Evolutionary conservation across 1,284 basidiomycete species (phyloP).

Genomic region (Trametes hirsuta): DNA sequence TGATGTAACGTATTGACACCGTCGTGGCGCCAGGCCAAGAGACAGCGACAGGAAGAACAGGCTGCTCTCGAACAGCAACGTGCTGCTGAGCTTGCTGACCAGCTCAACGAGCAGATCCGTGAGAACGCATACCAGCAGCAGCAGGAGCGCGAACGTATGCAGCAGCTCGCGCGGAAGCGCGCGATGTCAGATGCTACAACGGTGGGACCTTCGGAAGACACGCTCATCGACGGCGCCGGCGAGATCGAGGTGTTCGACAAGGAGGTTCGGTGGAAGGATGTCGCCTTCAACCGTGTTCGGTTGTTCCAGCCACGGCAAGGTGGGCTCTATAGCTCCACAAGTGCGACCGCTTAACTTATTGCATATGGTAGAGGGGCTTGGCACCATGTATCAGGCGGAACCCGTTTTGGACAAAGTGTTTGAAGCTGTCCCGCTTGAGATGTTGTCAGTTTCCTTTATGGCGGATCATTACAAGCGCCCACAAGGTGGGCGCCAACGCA

Average conservation of each 20-base stretch:
- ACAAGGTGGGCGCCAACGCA: constrained; percentile 51
- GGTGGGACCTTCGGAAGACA: constrained; percentile 32
- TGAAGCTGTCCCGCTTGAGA: constrained; percentile 60
- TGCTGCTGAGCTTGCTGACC: constrained; percentile 50
- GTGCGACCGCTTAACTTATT: background rate
- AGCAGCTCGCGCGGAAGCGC: constrained; percentile 57
- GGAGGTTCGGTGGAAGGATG: constrained; percentile 59
- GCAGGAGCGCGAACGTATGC: constrained; percentile 49
- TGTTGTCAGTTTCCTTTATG: constrained; percentile 66
- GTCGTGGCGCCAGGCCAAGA: constrained; percentile 31
- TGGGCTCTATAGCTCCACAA: constrained; percentile 25
- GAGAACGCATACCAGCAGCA: constrained; percentile 61
- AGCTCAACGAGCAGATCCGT: constrained; percentile 65
- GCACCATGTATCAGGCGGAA: constrained; percentile 69
- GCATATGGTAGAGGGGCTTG: constrained; percentile 54
- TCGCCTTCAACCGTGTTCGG: constrained; percentile 65
- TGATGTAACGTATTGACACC: background rate
- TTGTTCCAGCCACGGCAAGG: constrained; percentile 70
- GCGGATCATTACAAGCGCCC: constrained; percentile 66
- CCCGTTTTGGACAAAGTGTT: constrained; percentile 67
- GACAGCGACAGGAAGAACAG: constrained; percentile 55
- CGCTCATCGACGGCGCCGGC: constrained; percentile 48
- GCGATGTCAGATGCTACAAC: constrained; percentile 71
- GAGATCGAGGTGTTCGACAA: constrained; percentile 62
- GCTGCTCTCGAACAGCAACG: constrained; percentile 49